A percentile compares a stretch with the other conserved stretches of the same genome.
phyloP scores from a whole-genome alignment of 495 filamentous ascomycete genomes.

The Echria macrotheca region DNA sequence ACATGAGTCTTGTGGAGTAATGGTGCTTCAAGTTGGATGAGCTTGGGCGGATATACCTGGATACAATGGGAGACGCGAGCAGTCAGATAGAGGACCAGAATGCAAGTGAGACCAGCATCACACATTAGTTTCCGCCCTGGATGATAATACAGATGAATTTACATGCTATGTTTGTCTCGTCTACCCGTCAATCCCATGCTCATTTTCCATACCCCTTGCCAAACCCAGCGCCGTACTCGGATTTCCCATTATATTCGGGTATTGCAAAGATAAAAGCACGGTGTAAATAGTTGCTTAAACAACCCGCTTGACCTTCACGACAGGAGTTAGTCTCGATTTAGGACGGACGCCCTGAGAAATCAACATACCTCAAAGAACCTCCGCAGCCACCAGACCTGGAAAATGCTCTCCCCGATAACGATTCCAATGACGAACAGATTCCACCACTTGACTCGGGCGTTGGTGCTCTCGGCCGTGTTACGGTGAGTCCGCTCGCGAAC shows the following conservation, averaged over 20 bases:
- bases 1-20: too few species aligned
- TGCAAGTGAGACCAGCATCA: too few species aligned
- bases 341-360: background rate
- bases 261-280: constrained; percentile 15
- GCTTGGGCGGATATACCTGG: too few species aligned
- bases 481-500: constrained; percentile 90
- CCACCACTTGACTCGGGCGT: constrained; percentile 98
- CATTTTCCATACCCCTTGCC: constrained; percentile 9
- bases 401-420: constrained; percentile 84
- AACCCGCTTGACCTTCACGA: constrained; percentile 31
- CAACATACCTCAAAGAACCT: constrained; percentile 87
- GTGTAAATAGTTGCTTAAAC: constrained; percentile 14
- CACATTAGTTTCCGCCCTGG: too few species aligned
- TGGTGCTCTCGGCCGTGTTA: constrained; percentile 98
- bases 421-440: constrained; percentile 92
- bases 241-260: constrained; percentile 10
- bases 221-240: constrained; percentile 10
- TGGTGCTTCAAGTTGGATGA: too few species aligned
- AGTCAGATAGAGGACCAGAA: too few species aligned
- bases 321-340: constrained; percentile 1
- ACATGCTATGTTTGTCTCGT: constrained; percentile 6
- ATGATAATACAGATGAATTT: constrained; percentile 14
- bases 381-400: constrained; percentile 99
- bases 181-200: constrained; percentile 1
- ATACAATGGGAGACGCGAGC: too few species aligned